These are phyloP conservation scores for Xylaria sp. DNA, from an alignment of 2,329 filamentous ascomycete genomes.

Conservation along the genomic window DNA sequence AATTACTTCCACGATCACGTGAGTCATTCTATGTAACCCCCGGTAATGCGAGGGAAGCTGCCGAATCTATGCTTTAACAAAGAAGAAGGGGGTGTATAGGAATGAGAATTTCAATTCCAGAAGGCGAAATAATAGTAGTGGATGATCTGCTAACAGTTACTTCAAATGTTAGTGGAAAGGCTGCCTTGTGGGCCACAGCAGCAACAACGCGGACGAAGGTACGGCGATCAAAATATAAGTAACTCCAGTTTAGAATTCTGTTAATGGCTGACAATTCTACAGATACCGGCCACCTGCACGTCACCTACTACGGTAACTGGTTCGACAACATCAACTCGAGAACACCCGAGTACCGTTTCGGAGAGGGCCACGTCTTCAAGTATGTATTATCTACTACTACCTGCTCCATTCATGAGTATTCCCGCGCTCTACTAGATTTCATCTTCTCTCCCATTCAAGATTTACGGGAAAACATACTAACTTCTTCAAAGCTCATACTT, in stretches of 20 bases:
- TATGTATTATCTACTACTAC: no score
- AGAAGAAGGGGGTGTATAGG: no score
- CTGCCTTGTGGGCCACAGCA: conserved; percentile 63
- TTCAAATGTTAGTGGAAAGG: conserved; percentile 60
- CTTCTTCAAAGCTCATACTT: conserved; percentile 18
- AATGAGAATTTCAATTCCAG: no score
- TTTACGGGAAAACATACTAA: not conserved
- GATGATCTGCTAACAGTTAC: not conserved
- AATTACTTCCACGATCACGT: conserved; percentile 51
- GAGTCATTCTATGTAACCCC: conserved; percentile 14
- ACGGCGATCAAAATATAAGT: no score
- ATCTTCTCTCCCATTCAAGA: not conserved
- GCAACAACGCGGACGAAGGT: conserved; percentile 56
- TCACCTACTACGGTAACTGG: conserved; percentile 65
- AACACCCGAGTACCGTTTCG: conserved; percentile 61
- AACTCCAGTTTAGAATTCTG: no score
- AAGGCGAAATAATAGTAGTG: not conserved
- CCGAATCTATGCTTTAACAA: no score
- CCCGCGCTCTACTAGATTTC: not conserved
- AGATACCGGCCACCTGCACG: conserved; percentile 59
- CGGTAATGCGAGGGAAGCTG: no score
- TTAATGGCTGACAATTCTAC: no score
- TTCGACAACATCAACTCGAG: conserved; percentile 63
- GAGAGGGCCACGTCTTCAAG: conserved; percentile 60
- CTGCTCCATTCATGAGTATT: not conserved